These are phyloP conservation scores for Cotoneaster glaucophyllus DNA, from an alignment of 306 rosid species.

Conservation along the genomic window DNA sequence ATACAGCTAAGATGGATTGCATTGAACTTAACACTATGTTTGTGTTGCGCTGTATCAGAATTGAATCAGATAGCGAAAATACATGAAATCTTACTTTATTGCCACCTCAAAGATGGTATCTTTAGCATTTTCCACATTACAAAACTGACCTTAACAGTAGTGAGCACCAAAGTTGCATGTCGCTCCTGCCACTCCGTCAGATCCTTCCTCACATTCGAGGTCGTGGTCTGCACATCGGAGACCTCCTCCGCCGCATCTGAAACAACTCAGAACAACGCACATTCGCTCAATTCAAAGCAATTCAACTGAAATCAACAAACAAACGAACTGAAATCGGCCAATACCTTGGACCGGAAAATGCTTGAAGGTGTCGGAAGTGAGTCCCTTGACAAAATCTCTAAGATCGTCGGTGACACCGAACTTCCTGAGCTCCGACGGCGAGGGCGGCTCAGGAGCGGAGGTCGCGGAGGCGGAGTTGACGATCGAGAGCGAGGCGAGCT, in stretches of 20 bases:
- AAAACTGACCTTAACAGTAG: conserved; percentile 70
- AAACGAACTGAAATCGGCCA: background rate
- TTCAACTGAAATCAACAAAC: background rate
- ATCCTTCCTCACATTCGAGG: conserved; percentile 84
- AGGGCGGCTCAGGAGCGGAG: conserved; percentile 11
- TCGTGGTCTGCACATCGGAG: conserved; percentile 45
- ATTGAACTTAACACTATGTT: background rate
- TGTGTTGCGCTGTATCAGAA: background rate
- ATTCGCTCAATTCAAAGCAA: background rate
- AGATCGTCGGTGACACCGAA: conserved; percentile 84
- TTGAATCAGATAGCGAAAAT: background rate
- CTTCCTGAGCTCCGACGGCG: conserved; percentile 42
- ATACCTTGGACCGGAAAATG: conserved; percentile 75
- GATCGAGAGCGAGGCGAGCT: conserved; percentile 43
- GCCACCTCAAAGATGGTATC: no score
- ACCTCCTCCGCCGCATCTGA: conserved; percentile 61
- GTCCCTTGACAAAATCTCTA: conserved; percentile 75
- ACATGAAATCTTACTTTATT: no score
- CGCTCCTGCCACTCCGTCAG: conserved; percentile 95
- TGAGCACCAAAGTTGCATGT: conserved; percentile 86
- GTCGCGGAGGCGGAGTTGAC: conserved; percentile 17
- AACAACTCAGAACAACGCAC: conserved; percentile 17
- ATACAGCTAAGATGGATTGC: background rate
- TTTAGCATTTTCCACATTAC: background rate
- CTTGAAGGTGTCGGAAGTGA: conserved; percentile 79